These are phyloP conservation scores for Boletus eberwhitei DNA, from an alignment of 768 basidiomycete genomes.

Conservation along the genomic window DNA sequence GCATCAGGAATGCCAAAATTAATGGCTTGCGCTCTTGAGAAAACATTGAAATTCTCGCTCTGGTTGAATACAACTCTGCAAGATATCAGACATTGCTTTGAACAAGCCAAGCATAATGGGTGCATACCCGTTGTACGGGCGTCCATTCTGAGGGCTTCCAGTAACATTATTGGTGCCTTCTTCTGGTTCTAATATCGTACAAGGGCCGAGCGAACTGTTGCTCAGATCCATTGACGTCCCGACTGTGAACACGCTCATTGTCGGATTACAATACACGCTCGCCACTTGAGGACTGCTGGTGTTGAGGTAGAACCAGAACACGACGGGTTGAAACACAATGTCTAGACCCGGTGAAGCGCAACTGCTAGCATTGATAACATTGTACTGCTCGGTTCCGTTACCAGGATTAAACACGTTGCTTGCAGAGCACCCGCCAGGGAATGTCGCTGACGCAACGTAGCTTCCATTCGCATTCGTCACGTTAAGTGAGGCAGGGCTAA, in stretches of 20 bases:
- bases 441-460: slow-evolving; percentile 43
- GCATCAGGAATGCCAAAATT: slow-evolving; percentile 56
- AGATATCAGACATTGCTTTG: not conserved
- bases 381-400: slow-evolving; percentile 45
- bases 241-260: slow-evolving; percentile 43
- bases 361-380: slow-evolving; percentile 39
- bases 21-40: slow-evolving; percentile 49
- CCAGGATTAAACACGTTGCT: slow-evolving; percentile 37
- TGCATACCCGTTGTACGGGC: slow-evolving; percentile 57
- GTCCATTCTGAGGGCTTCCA: slow-evolving; percentile 41
- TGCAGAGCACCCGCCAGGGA: slow-evolving; percentile 45
- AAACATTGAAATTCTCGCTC: slow-evolving; percentile 42
- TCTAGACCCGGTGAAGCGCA: slow-evolving; percentile 29
- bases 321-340: slow-evolving; percentile 49
- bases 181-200: slow-evolving; percentile 31
- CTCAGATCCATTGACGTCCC: slow-evolving; percentile 42
- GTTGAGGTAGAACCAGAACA: slow-evolving; percentile 64
- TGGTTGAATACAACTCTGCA: slow-evolving; percentile 41
- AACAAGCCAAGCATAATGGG: not conserved
- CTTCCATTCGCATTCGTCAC: slow-evolving; percentile 22
- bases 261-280: slow-evolving; percentile 57
- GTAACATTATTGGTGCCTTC: slow-evolving; percentile 50
- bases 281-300: slow-evolving; percentile 38
- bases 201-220: slow-evolving; percentile 39
- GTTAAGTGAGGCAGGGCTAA: slow-evolving; percentile 33